Base-by-base conservation (phyloP, 2,329 filamentous ascomycete species). In the Colletotrichum filicis region DNA sequence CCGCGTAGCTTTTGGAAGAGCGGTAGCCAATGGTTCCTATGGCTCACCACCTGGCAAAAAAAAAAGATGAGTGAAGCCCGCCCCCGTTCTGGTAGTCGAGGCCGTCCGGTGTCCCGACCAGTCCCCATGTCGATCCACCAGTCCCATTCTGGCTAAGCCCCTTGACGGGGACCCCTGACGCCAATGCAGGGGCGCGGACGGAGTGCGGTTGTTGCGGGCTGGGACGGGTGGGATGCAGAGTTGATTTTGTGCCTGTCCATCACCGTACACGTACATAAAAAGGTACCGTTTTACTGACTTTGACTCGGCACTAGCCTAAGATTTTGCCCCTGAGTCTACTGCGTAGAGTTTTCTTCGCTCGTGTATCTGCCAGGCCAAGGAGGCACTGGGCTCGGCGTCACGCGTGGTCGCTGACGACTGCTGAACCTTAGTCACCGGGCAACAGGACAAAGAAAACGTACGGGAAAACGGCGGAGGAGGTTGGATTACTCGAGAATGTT, bases 111-210 rank as follows among this genome's bases (percentile, higher is more conserved):
- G 42, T 49, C 65, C 55, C 65, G 24, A 57, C 32, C 63, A 56
- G 37, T 66, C 62, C 28, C 32, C 53, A 49, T 63, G 46, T 35
- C 28, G 60, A 63, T 63, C 60, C 52, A 46, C n/a, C 60, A 62
- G 42, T 49, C 19, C 42, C 42, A 49, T 49, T 49, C 19, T 19
- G 42, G 59, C 26, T 42, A 52, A 62, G 59, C 26, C 42, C 49
- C 24, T 55, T 26, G 30, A 37, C 52, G 37, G 46, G 56, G 58
- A 26, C 66, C 66, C 70, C 70, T 69, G 66, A 60, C 30, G 46
- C 46, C 30, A 6, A 73, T 73, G 60, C 70, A 73, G 70, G 70
- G 70, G 67, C 60, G 42, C 42, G 42, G 42, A 49, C 42, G 42
- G 42, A 19, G 16, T 49, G 42, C 42, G 46, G 28, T 14, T 7